Evolutionary conservation across 176 grass and related monocot genomes (phyloP).

Genomic region (Hyparrhenia diplandra): DNA sequence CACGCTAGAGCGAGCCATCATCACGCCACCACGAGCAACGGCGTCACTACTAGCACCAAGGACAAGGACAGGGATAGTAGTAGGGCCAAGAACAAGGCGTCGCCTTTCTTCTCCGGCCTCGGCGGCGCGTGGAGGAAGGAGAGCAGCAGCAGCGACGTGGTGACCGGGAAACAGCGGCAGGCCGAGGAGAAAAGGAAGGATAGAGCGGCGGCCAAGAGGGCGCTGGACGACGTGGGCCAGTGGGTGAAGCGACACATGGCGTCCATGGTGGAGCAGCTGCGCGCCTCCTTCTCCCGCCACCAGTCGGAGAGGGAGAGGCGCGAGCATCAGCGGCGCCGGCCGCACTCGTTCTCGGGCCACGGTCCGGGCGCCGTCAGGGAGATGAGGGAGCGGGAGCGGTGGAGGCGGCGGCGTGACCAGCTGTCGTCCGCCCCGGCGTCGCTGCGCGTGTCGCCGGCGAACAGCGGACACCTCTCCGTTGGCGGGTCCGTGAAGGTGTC

Average conservation of each 20-base stretch:
- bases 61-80: not conserved
- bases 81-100: constrained; percentile 30
- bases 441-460: constrained; percentile 64
- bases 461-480: constrained; percentile 83
- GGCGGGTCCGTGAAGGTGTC: constrained; percentile 61
- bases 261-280: constrained; percentile 64
- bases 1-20: constrained; percentile 21
- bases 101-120: constrained; percentile 54
- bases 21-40: constrained; percentile 4
- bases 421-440: constrained; percentile 78
- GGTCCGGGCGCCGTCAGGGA: constrained; percentile 16
- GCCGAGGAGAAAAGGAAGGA: constrained; percentile 45
- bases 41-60: not conserved
- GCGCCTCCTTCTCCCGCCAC: constrained; percentile 37
- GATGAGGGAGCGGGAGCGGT: constrained; percentile 9
- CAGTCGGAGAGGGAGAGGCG: constrained; percentile 32
- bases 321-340: constrained; percentile 47
- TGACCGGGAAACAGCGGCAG: not conserved
- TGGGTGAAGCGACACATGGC: constrained; percentile 63
- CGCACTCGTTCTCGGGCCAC: constrained; percentile 64
- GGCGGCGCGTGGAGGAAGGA: constrained; percentile 36
- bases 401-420: constrained; percentile 28
- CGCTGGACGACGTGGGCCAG: constrained; percentile 58
- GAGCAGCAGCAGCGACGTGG: not conserved
- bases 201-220: constrained; percentile 25